phyloP scores from a whole-genome alignment of 768 basidiomycete genomes.

The Boletales sp. region DNA sequence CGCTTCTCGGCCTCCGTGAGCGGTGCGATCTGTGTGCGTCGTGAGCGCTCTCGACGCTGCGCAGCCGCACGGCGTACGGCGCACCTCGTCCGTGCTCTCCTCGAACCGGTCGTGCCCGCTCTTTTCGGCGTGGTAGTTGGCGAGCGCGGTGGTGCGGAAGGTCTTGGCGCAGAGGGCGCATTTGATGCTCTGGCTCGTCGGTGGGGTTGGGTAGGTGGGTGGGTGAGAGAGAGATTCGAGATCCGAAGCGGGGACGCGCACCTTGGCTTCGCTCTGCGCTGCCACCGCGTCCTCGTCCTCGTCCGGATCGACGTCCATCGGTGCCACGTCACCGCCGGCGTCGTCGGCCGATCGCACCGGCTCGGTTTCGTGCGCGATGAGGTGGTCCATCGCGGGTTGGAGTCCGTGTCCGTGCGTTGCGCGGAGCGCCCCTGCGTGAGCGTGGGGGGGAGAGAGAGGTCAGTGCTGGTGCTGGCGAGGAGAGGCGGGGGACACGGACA shows the following conservation, averaged over 20 bases:
- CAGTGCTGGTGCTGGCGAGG: too few relatives aligned
- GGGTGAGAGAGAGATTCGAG: too few relatives aligned
- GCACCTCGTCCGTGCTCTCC: conserved; percentile 90
- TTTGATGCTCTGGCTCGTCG: conserved; percentile 62
- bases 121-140: conserved; percentile 92
- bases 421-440: conserved; percentile 76
- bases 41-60: too few relatives aligned
- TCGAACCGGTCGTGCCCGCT: conserved; percentile 95
- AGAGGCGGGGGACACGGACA: conserved; percentile 47
- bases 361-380: conserved; percentile 76
- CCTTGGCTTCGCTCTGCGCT: conserved; percentile 64
- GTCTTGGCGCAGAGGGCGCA: conserved; percentile 82
- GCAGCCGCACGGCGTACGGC: too few relatives aligned
- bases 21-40: conserved; percentile 70
- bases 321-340: conserved; percentile 4
- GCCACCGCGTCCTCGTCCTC: conserved; percentile 64
- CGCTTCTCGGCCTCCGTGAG: conserved; percentile 93
- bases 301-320: conserved; percentile 58
- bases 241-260: conserved; percentile 19
- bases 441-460: too few relatives aligned
- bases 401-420: conserved; percentile 81
- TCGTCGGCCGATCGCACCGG: conserved; percentile 59
- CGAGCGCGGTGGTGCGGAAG: conserved; percentile 82
- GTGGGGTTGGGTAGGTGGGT: not conserved
- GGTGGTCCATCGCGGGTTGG: conserved; percentile 88